These are phyloP conservation scores for Cladosporium cucumerinum DNA, from an alignment of 2,329 filamentous ascomycete genomes.

Conservation along the genomic window DNA sequence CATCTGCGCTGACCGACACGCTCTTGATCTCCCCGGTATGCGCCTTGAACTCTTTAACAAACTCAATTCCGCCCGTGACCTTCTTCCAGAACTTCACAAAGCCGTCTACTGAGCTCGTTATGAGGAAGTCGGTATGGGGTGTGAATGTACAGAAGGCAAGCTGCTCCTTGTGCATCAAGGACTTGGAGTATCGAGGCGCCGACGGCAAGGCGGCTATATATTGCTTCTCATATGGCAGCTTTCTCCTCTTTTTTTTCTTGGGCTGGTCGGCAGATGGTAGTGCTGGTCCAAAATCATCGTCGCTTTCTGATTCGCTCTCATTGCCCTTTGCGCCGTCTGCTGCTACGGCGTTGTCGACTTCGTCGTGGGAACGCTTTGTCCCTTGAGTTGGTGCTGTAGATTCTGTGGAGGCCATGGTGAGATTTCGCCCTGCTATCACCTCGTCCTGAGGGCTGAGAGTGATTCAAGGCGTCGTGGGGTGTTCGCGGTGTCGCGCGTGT, in stretches of 20 bases:
- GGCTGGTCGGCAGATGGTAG: conserved; percentile 77
- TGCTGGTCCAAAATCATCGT: conserved; percentile 88
- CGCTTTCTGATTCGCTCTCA: conserved; percentile 60
- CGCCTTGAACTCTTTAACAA: conserved; percentile 95
- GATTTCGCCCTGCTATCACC: conserved; percentile 15
- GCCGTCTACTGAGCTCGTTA: conserved; percentile 91
- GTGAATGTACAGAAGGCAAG: conserved; percentile 84
- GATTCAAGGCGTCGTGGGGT: neutral
- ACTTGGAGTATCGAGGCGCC: conserved; percentile 82
- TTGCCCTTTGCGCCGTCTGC: conserved; percentile 17
- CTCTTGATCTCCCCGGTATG: conserved; percentile 81
- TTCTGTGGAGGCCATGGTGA: conserved; percentile 14
- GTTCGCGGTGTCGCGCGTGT: neutral
- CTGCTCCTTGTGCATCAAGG: conserved; percentile 97
- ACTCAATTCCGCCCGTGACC: conserved; percentile 77
- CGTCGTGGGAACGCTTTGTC: conserved; percentile 31
- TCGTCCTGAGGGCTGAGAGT: neutral
- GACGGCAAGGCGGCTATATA: conserved; percentile 86
- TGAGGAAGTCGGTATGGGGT: conserved; percentile 87
- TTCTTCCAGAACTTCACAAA: conserved; percentile 99
- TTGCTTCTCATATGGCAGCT: conserved; percentile 90
- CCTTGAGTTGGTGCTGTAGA: conserved; percentile 20
- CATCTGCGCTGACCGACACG: conserved; percentile 83
- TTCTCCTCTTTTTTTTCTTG: conserved; percentile 85
- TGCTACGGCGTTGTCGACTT: conserved; percentile 21